A percentile compares a stretch with the other conserved stretches of the same genome.
Evolutionary conservation across 1,284 basidiomycete genomes (phyloP).

Genomic region (Golubevia pallescens): DNA sequence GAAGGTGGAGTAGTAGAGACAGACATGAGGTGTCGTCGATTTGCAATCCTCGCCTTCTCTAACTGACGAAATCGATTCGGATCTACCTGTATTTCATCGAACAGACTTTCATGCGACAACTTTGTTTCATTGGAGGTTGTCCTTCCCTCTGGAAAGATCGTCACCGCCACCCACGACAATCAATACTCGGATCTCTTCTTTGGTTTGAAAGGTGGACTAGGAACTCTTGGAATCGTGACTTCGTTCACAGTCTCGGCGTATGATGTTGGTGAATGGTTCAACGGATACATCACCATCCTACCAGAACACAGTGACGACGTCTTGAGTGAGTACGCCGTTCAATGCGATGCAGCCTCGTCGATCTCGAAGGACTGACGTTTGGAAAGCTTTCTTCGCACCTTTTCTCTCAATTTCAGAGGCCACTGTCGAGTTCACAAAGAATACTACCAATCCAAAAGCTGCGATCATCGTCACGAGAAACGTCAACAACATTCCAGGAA

Average conservation of each 20-base stretch:
- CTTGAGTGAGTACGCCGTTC: constrained; percentile 14
- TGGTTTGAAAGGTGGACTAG: constrained; percentile 34
- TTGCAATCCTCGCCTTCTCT: no score
- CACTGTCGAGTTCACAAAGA: constrained; percentile 3
- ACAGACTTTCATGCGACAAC: constrained; percentile 17
- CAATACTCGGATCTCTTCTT: constrained; percentile 13
- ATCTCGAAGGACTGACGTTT: constrained; percentile 15
- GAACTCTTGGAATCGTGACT: constrained; percentile 31
- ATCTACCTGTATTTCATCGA: no score
- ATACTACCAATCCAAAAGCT: constrained; percentile 13
- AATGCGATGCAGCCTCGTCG: constrained; percentile 15
- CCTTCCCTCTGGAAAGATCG: constrained; percentile 11
- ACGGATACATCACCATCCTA: constrained; percentile 13
- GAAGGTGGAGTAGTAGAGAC: no score
- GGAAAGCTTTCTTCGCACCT: constrained; percentile 8
- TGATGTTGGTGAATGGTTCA: constrained; percentile 22
- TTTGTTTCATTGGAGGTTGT: constrained; percentile 18
- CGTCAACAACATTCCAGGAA: neutral
- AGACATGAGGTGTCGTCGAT: no score
- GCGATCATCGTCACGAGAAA: constrained; percentile 12
- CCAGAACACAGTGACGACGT: constrained; percentile 6
- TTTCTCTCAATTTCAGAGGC: constrained; percentile 16
- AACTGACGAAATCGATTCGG: no score
- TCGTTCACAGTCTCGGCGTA: constrained; percentile 16
- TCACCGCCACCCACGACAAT: constrained; percentile 8